Percentiles rank a stretch among this genome's conserved stretches.
Conservation (phyloP, 2,329 filamentous ascomycete genomes). For the Trichoderma hamatum region DNA sequence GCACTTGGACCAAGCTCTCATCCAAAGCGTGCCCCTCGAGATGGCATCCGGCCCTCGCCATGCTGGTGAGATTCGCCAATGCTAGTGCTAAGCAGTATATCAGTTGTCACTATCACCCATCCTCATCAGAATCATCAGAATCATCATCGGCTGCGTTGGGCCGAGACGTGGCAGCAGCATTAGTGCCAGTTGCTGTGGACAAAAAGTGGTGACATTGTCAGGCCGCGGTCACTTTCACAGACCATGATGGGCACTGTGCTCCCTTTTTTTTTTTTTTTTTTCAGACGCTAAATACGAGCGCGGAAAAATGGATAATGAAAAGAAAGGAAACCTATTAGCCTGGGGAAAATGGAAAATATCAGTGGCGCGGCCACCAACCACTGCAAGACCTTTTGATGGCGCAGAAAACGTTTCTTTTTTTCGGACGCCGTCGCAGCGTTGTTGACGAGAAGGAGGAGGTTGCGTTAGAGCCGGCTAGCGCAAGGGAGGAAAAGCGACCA, state of each 20-base stretch:
- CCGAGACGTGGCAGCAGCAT: constrained; percentile 19
- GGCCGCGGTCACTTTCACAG: constrained; percentile 16
- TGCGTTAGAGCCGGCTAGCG: constrained; percentile 24
- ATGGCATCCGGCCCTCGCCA: neutral
- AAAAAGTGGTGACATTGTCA: constrained; percentile 22
- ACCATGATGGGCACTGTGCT: constrained; percentile 13
- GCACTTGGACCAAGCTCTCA: constrained; percentile 15
- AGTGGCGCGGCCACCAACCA: constrained; percentile 2
- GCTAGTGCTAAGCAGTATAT: neutral
- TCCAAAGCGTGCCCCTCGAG: neutral
- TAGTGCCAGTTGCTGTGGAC: constrained; percentile 18
- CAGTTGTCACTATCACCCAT: neutral
- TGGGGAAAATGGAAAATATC: neutral
- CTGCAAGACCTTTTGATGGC: neutral
- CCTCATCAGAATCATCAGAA: constrained; percentile 9
- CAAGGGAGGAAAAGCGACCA: constrained; percentile 25
- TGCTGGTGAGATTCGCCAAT: neutral
- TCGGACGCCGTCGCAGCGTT: constrained; percentile 19
- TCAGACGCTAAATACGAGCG: neutral
- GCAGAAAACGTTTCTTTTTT: constrained; percentile 4
- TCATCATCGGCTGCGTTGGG: constrained; percentile 25
- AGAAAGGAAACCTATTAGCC: neutral
- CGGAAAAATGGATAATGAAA: neutral
- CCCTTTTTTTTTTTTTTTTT: neutral
- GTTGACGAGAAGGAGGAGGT: constrained; percentile 24